phyloP scores from a whole-genome alignment of 176 grass and related monocot species.

The Saccharum officinarum region DNA sequence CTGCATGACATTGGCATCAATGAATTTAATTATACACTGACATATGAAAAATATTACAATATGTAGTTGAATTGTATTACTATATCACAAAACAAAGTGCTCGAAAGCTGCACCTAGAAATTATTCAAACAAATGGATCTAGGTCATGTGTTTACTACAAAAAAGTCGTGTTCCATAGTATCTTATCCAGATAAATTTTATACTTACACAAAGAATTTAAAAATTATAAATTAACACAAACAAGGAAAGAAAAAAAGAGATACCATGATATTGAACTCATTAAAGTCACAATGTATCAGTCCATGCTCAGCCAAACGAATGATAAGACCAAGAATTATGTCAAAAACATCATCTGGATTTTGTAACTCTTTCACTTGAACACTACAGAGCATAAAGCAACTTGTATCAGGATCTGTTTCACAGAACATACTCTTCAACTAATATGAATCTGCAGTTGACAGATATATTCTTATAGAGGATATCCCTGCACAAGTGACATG shows the following conservation, averaged over 20 bases:
- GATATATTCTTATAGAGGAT: conserved; percentile 69
- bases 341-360: conserved; percentile 86
- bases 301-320: conserved; percentile 95
- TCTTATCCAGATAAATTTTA: background rate
- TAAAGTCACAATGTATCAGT: conserved; percentile 98
- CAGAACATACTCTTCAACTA: background rate
- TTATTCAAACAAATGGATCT: background rate
- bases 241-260: conserved; percentile 2
- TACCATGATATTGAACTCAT: conserved; percentile 99
- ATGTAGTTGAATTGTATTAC: background rate
- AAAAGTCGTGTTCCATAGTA: background rate
- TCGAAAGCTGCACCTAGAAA: background rate
- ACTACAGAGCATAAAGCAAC: conserved; percentile 37
- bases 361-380: conserved; percentile 84
- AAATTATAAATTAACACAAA: background rate
- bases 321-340: conserved; percentile 75
- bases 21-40: background rate
- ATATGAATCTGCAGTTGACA: background rate
- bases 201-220: background rate
- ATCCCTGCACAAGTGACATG: conserved; percentile 94
- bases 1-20: conserved; percentile 40
- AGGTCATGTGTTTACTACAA: background rate
- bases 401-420: background rate
- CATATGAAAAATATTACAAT: background rate
- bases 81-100: background rate